phyloP scores from a whole-genome alignment of 345 rosid species.

The Raphanus sativus region DNA sequence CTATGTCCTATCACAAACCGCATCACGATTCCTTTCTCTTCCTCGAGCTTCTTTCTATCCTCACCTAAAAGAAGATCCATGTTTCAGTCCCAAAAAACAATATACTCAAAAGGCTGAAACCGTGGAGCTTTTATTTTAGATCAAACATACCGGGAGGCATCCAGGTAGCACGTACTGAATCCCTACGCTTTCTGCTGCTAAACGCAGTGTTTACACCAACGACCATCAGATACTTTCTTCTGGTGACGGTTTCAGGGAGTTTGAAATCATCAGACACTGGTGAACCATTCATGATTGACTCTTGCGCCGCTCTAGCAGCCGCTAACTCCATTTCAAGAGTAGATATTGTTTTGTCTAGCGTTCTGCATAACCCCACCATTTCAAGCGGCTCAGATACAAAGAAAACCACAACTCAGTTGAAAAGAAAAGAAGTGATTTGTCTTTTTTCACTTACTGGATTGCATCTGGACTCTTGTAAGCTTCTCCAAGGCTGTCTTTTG shows the following conservation, averaged over 20 bases:
- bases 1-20: constrained; percentile 99
- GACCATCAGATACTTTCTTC: constrained; percentile 82
- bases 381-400: background rate
- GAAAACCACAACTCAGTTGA: background rate
- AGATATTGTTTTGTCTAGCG: constrained; percentile 77
- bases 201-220: constrained; percentile 91
- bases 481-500: constrained; percentile 58
- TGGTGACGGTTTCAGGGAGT: constrained; percentile 47
- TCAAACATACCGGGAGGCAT: constrained; percentile 82
- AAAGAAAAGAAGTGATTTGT: background rate
- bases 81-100: constrained; percentile 14
- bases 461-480: constrained; percentile 76
- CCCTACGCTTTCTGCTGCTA: constrained; percentile 93
- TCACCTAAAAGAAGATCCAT: constrained; percentile 51
- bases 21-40: constrained; percentile 92
- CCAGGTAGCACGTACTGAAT: constrained; percentile 94
- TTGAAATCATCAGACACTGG: constrained; percentile 66
- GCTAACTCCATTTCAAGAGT: constrained; percentile 80
- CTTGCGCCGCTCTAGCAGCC: constrained; percentile 84
- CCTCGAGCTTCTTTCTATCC: constrained; percentile 83
- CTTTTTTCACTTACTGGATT: constrained; percentile 54
- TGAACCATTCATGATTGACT: constrained; percentile 75
- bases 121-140: background rate
- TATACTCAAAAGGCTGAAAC: background rate
- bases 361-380: constrained; percentile 43